phyloP scores from a whole-genome alignment of 1,284 basidiomycete species.

The Malassezia obtusa region DNA sequence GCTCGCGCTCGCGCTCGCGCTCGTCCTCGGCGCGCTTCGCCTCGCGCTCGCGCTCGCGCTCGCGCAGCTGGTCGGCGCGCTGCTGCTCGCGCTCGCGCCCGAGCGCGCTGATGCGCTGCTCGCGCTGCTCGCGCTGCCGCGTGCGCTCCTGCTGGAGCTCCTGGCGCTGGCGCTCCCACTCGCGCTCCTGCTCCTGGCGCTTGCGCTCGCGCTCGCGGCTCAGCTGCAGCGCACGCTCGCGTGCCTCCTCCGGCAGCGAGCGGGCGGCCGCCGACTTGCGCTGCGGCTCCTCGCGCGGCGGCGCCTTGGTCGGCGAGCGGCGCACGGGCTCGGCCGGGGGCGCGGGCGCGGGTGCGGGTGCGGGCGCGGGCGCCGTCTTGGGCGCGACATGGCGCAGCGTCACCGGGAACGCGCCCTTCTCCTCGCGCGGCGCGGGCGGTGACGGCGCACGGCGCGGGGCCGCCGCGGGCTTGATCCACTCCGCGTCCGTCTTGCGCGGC shows the following conservation, averaged over 20 bases:
- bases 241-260: neutral
- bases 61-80: constrained; percentile 14
- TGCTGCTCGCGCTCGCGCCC: constrained; percentile 12
- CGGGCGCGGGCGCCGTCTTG: constrained; percentile 2
- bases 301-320: neutral
- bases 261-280: neutral
- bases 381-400: neutral
- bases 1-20: constrained; percentile 2
- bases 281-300: constrained; percentile 2
- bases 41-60: constrained; percentile 16
- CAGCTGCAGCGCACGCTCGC: constrained; percentile 1
- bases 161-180: constrained; percentile 25
- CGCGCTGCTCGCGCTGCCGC: constrained; percentile 24
- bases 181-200: constrained; percentile 18
- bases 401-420: neutral
- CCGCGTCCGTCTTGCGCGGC: constrained; percentile 34
- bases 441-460: neutral
- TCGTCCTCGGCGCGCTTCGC: constrained; percentile 24
- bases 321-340: neutral
- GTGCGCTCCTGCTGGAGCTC: constrained; percentile 24
- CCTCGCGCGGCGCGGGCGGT: neutral
- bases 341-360: neutral
- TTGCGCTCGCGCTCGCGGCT: constrained; percentile 9
- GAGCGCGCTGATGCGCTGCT: constrained; percentile 1
- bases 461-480: neutral